Base-by-base conservation (phyloP, 495 filamentous ascomycete species). In the Penicillium coffeae region DNA sequence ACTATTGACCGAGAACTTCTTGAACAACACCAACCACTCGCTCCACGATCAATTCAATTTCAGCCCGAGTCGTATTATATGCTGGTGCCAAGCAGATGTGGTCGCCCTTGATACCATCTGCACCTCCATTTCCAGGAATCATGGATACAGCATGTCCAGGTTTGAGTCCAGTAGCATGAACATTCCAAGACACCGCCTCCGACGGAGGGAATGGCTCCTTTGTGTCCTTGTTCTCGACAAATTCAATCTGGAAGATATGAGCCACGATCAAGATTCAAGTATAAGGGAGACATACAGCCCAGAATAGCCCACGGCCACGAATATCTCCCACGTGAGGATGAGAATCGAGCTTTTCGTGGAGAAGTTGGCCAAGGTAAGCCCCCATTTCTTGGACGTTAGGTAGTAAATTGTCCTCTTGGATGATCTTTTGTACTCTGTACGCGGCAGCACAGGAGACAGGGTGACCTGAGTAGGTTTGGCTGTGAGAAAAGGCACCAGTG, bases 11-110 rank as follows among this genome's bases (percentile, higher is more conserved):
- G 10, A 71, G 44, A 21, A 65, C 58, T 8, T 61, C 57, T 5
- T 58, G 15, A 14, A 71, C 42, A 1, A 68, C 68, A 25, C 50
- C 21, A 21, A 25, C 59, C 12, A 76, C 60, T 1, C 61, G 59
- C 9, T 68, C 62, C 21, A 80, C 71, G 19, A 87, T 83, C 55
- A 58, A 60, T 45, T 81, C 76, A 32, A 88, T 70, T n/a, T 86
- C 83, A 1, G 69, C 70, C 4, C 56, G 52, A 1, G 74, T 79
- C 34, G 84, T 70, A 36, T 79, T 90, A 62, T 85, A 93, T 1
- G 88, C 72, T 0, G 89, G 89, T 3, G 84, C 78, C 50, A 94
- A 55, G 39, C 89, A 72, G 18, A 91, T 68, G 62, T 88, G 81
- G 60, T 95, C 89, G 0, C 87, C 88, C 22, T 61, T 66, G 32